phyloP scores from a whole-genome alignment of 352 stramenopile genomes.

The Halophytophthora batemanensis region DNA sequence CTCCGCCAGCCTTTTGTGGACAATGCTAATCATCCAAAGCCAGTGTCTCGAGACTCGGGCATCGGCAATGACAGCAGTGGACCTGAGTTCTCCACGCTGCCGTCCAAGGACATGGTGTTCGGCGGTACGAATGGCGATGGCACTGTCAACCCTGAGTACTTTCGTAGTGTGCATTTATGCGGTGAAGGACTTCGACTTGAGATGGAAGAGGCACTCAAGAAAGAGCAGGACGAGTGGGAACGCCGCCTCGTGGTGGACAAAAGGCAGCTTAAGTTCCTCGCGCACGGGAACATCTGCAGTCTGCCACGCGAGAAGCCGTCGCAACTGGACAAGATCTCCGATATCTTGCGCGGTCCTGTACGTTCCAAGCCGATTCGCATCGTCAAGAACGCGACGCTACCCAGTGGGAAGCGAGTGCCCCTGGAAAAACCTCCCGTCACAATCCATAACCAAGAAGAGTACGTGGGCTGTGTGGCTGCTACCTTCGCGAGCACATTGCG shows the following conservation, averaged over 20 bases:
- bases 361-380: conserved; percentile 72
- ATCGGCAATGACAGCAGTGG: conserved; percentile 8
- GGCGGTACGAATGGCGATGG: conserved; percentile 78
- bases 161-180: conserved; percentile 83
- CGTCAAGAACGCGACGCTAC: conserved; percentile 71
- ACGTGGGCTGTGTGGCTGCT: conserved; percentile 41
- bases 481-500: conserved; percentile 54
- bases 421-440: conserved; percentile 58
- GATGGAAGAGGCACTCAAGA: conserved; percentile 65
- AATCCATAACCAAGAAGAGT: conserved; percentile 69
- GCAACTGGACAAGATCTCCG: conserved; percentile 75
- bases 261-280: conserved; percentile 81
- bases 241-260: conserved; percentile 86
- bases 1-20: conserved; percentile 82
- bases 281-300: conserved; percentile 82
- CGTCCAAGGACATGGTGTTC: conserved; percentile 87
- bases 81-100: conserved; percentile 72
- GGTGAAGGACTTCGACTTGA: conserved; percentile 73
- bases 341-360: conserved; percentile 57
- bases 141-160: conserved; percentile 69
- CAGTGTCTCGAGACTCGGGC: conserved; percentile 37
- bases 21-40: conserved; percentile 71
- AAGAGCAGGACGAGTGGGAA: conserved; percentile 71
- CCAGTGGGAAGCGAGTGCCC: conserved; percentile 69
- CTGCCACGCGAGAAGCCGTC: conserved; percentile 42